Conservation (phyloP, 2,329 filamentous ascomycete genomes). For the Biscogniauxia sp. region DNA sequence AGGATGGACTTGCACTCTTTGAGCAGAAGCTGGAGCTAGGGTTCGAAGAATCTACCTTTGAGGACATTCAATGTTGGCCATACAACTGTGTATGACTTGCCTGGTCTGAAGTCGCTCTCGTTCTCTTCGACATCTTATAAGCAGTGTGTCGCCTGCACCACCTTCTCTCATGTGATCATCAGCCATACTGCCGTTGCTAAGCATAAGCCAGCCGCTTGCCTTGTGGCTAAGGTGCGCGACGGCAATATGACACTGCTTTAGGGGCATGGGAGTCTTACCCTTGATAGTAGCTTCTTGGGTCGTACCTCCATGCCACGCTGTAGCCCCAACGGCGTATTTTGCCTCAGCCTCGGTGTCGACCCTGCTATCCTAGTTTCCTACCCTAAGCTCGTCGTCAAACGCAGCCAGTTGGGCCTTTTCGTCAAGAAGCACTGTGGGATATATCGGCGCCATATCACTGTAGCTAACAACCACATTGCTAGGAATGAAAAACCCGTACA, state of each 20-base stretch:
- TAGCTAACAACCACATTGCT: slow-evolving; percentile 49
- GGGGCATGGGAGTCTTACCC: slow-evolving; percentile 39
- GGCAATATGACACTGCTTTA: slow-evolving; percentile 34
- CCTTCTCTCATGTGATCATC: slow-evolving; percentile 50
- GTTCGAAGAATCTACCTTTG: slow-evolving; percentile 53
- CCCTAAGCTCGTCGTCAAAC: slow-evolving; percentile 52
- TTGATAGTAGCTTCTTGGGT: slow-evolving; percentile 58
- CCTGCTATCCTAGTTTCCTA: slow-evolving; percentile 55
- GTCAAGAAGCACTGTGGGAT: slow-evolving; percentile 50
- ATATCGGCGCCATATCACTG: slow-evolving; percentile 47
- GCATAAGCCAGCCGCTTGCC: slow-evolving; percentile 57
- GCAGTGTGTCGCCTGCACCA: slow-evolving; percentile 58
- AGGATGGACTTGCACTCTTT: slow-evolving; percentile 15
- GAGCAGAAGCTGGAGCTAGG: slow-evolving; percentile 34
- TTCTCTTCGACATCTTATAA: slow-evolving; percentile 51
- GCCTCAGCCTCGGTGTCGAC: slow-evolving; percentile 57
- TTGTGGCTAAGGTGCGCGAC: slow-evolving; percentile 57
- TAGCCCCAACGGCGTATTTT: slow-evolving; percentile 52
- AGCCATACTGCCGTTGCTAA: slow-evolving; percentile 61
- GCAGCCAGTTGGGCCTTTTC: slow-evolving; percentile 51
- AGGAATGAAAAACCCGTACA: slow-evolving; percentile 38
- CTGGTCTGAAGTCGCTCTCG: slow-evolving; percentile 53
- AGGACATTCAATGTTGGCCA: slow-evolving; percentile 60
- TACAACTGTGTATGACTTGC: slow-evolving; percentile 60
- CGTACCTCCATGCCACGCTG: slow-evolving; percentile 54